Percentiles rank a stretch among this genome's conserved stretches.
Evolutionary conservation across 306 rosid genomes (phyloP).

Genomic region (Mimosa bimucronata): DNA sequence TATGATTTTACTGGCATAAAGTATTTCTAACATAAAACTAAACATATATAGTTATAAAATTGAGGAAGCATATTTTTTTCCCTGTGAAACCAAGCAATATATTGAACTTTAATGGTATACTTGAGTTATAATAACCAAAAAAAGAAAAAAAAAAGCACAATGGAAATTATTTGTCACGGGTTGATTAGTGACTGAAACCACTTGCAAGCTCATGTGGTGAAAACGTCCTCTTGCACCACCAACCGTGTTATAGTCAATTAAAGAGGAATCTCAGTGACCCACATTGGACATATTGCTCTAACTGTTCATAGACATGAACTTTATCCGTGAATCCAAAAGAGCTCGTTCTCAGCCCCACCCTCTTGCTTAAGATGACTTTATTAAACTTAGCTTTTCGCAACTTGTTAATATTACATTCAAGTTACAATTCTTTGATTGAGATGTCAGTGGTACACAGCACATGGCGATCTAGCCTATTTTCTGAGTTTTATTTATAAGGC

Average conservation of each 20-base stretch:
- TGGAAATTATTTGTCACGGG: neutral
- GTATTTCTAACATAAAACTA: too few species aligned
- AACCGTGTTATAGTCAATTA: neutral
- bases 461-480: too few species aligned
- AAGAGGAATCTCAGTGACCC: neutral
- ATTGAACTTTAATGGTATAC: too few species aligned
- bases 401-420: neutral
- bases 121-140: too few species aligned
- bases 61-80: too few species aligned
- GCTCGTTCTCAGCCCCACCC: neutral
- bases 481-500: too few species aligned
- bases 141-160: too few species aligned
- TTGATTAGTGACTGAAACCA: neutral
- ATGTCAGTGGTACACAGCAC: neutral
- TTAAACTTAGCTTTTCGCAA: neutral
- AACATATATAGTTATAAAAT: too few species aligned
- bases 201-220: neutral
- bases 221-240: neutral
- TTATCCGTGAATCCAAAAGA: neutral
- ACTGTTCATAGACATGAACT: neutral
- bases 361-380: neutral
- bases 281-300: neutral
- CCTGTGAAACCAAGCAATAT: too few species aligned
- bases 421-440: neutral
- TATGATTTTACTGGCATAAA: too few species aligned